A percentile compares a stretch with the other conserved stretches of the same genome.
phyloP scores from a whole-genome alignment of 2,329 filamentous ascomycete species.

The Rasamsonia emersonii region DNA sequence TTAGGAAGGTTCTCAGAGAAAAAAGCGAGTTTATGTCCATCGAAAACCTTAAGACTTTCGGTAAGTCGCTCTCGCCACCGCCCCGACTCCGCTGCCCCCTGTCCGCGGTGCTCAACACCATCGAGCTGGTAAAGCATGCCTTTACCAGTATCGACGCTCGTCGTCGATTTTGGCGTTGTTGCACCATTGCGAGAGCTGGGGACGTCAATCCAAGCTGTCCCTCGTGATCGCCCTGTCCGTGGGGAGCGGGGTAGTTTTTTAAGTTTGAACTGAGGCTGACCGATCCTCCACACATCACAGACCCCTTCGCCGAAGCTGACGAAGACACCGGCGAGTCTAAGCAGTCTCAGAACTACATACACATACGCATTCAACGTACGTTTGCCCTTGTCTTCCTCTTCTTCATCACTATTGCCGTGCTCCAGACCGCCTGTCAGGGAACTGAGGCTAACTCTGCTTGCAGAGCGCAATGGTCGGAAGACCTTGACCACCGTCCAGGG shows the following conservation, averaged over 20 bases:
- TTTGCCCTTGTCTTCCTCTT: conserved; percentile 18
- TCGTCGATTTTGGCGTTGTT: too few species aligned
- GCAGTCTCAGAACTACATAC: conserved; percentile 95
- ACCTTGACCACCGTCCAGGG: conserved; percentile 99
- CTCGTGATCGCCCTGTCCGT: conserved; percentile 5
- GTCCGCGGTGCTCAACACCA: neutral
- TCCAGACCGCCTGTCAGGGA: conserved; percentile 6
- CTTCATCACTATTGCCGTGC: conserved; percentile 4
- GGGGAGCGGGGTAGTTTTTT: conserved; percentile 29
- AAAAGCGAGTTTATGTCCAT: conserved; percentile 96
- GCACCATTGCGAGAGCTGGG: too few species aligned
- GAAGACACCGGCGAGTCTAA: conserved; percentile 95
- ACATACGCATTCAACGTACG: conserved; percentile 99
- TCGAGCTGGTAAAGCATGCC: too few species aligned
- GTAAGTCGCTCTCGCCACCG: conserved; percentile 47
- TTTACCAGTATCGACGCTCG: too few species aligned
- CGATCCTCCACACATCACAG: conserved; percentile 41
- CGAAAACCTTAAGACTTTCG: conserved; percentile 96
- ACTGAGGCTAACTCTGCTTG: conserved; percentile 17
- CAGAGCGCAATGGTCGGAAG: conserved; percentile 99
- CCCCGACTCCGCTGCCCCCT: conserved; percentile 14
- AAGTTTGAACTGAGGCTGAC: conserved; percentile 25
- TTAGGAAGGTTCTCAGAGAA: conserved; percentile 47
- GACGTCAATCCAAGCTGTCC: too few species aligned
- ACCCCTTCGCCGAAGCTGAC: conserved; percentile 99